Conservation (phyloP, 345 rosid genomes). For the Gynandropsis gynandra region DNA sequence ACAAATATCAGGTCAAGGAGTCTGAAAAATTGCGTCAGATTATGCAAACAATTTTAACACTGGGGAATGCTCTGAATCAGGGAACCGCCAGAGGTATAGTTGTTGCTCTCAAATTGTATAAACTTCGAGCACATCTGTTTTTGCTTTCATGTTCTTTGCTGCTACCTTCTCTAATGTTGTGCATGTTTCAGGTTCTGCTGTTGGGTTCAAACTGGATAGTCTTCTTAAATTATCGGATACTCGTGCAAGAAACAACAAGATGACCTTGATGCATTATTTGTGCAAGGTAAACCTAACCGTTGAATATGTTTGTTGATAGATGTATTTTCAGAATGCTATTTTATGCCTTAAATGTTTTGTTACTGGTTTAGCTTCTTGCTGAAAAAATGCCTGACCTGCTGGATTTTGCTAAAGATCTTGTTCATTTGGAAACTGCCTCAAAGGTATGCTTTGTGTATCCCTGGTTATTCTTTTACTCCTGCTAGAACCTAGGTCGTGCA, state of each 20-base stretch:
- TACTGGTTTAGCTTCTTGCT: slow-evolving; percentile 57
- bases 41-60: slow-evolving; percentile 91
- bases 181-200: slow-evolving; percentile 68
- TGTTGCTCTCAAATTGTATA: too few relatives aligned
- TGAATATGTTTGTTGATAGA: not conserved
- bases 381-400: slow-evolving; percentile 91
- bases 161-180: slow-evolving; percentile 12
- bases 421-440: slow-evolving; percentile 87
- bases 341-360: not conserved
- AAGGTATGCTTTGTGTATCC: slow-evolving; percentile 74
- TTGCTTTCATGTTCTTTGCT: not conserved
- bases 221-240: slow-evolving; percentile 96
- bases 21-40: slow-evolving; percentile 83
- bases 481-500: slow-evolving; percentile 3
- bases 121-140: too few relatives aligned
- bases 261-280: slow-evolving; percentile 92
- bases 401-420: slow-evolving; percentile 82
- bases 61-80: slow-evolving; percentile 97
- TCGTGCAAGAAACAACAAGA: slow-evolving; percentile 90
- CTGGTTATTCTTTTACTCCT: slow-evolving; percentile 6
- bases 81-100: slow-evolving; percentile 92
- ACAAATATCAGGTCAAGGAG: slow-evolving; percentile 65
- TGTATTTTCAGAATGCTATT: not conserved
- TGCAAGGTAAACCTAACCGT: slow-evolving; percentile 73
- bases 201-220: slow-evolving; percentile 96